Base-by-base conservation (phyloP, 148 eudicot species). In the Persicaria maculosa region DNA sequence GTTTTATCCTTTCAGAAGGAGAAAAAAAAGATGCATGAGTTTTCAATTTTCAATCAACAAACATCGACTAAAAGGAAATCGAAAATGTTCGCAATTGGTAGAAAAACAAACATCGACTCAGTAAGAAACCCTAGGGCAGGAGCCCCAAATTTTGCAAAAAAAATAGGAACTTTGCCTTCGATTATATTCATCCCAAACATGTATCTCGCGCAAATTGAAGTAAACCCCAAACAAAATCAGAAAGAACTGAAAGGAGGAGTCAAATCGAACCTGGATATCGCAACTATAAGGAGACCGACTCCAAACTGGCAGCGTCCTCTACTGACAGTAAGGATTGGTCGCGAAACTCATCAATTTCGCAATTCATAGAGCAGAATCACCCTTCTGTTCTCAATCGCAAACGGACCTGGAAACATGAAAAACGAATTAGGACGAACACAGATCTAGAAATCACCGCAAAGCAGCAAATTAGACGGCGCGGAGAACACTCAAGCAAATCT, bases 261-360 rank as follows among this genome's bases (percentile, higher is more conserved):
- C 9, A 58, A 62, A 62, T 62, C 2, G 4, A 25, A 62, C 68
- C 16, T 62, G 12, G 4, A 62, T 25, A 31, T 62, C 44, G 44
- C 9, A 36, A 25, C 15, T 31, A 62, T 62, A 7, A 2, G n/a
- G 68, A 10, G 44, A 62, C 10, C 68, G 44, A 25, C n/a, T 62
- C n/a, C 31, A 62, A 62, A 62, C 68, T 62, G 68, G 14, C 20
- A 10, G 44, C 44, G 68, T 31, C 68, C 68, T 62, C 44, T 62
- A 15, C 2, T 44, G 44, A 62, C 44, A n/a, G 44, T 25, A 62
- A 62, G n/a, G 68, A 36, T 25, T 62, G 68, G 25, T 9, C 44
- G 16, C 68, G 44, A 12, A 31, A 31, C 44, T 62, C 44, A 25
- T 25, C 16, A 3, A 31, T 19, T 58, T 58, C 64, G 64, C 36